Percentiles rank a stretch among this genome's conserved stretches.
Evolutionary conservation across 306 rosid species (phyloP).

Genomic region (Oxytropis ochrocephala): DNA sequence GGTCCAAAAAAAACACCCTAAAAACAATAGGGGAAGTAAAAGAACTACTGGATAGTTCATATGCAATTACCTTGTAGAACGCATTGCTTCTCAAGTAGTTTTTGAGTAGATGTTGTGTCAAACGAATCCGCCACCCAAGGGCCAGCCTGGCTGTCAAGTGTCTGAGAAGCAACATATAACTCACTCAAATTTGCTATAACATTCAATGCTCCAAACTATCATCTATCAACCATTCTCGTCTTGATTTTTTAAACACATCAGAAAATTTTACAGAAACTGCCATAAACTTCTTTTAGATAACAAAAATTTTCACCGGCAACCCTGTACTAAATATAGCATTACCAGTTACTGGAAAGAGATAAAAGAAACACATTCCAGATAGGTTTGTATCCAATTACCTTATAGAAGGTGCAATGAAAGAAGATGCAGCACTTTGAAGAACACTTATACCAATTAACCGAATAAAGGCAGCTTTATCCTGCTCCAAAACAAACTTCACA

Average conservation of each 20-base stretch:
- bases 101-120: slow-evolving; percentile 84
- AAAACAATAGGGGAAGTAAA: neutral
- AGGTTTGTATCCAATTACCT: slow-evolving; percentile 37
- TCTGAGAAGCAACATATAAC: slow-evolving; percentile 41
- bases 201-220: slow-evolving; percentile 3
- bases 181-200: slow-evolving; percentile 3
- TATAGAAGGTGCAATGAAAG: slow-evolving; percentile 88
- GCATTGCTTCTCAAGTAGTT: slow-evolving; percentile 84
- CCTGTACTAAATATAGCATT: neutral
- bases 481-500: slow-evolving; percentile 89
- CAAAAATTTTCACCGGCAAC: slow-evolving; percentile 3
- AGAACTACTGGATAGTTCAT: slow-evolving; percentile 1
- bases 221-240: neutral
- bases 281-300: neutral
- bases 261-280: slow-evolving; percentile 3
- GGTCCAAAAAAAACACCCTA: no score
- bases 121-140: slow-evolving; percentile 94
- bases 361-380: neutral
- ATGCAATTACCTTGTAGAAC: slow-evolving; percentile 74
- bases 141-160: slow-evolving; percentile 87
- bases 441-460: slow-evolving; percentile 80
- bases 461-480: slow-evolving; percentile 77
- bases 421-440: slow-evolving; percentile 86
- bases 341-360: neutral
- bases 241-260: neutral